Base-by-base conservation (phyloP, 768 basidiomycete genomes). In the Boletellus ananas region DNA sequence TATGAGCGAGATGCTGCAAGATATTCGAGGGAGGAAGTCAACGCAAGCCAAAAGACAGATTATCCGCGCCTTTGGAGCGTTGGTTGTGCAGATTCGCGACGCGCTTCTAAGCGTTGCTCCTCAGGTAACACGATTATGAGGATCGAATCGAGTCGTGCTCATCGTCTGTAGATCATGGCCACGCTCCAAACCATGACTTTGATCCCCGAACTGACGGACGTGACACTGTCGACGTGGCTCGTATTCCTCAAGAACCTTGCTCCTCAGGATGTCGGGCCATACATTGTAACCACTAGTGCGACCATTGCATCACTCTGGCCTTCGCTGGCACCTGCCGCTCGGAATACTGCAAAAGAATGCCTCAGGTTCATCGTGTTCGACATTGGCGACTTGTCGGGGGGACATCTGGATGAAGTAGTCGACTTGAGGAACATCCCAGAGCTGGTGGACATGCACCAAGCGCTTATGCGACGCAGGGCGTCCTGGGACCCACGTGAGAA, bases 181-280 rank as follows among this genome's bases (percentile, higher is more conserved):
- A 93, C 88, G 16, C 79, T 99, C 34, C 95, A 98, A 70, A 92
- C 89, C 6, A 89, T 87, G 71, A 76, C 96, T n/a, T 68, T 74
- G 31, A 76, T 90, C 11, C 78, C 79, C 0, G 86, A 87, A 52
- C 75, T 99, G 7, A 80, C 89, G 0, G 81, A 87, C 50, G 84
- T 83, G 7, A 88, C 92, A 0, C 72, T 99, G 3, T 72, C 80
- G 29, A 87, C 83, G 34, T 98, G 94, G 93, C 67, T 79, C 47
- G 74, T 70, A 21, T 96, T 97, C 68, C 70, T 95, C 52, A 77
- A 72, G 14, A 83, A 83, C 2, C 68, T 95, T 17, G 72, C 76
- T 3, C 76, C 80, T 17, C 67, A 65, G 40, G 94, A 98, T 54
- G 74, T 94, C 37, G 85, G 90, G 3, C 83, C 90, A 3, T 85